A percentile compares a stretch with the other conserved stretches of the same genome.
phyloP scores from a whole-genome alignment of 345 rosid genomes.

The Eutrema yunnanense region DNA sequence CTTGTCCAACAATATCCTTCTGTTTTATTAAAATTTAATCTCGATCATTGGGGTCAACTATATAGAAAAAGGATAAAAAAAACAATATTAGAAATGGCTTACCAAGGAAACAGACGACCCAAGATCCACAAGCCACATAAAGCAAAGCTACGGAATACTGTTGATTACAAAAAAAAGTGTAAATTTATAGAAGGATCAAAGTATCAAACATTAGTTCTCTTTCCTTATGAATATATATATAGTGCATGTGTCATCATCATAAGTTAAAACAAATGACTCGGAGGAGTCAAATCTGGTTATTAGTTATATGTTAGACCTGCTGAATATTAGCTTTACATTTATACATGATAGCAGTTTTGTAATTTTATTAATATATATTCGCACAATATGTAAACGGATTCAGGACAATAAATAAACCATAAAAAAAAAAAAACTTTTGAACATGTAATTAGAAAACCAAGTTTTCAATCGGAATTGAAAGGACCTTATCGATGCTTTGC shows the following conservation, averaged over 20 bases:
- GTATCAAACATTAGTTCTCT: neutral
- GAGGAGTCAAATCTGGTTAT: neutral
- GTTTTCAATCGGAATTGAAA: neutral
- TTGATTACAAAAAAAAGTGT: neutral
- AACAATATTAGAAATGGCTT: neutral
- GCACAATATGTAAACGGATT: constrained; percentile 1
- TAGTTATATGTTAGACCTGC: neutral
- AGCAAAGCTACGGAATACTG: constrained; percentile 69
- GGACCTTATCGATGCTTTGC: constrained; percentile 46
- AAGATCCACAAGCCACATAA: constrained; percentile 66
- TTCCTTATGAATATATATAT: neutral
- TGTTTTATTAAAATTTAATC: constrained; percentile 3
- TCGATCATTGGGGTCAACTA: neutral
- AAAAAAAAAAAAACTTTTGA: neutral
- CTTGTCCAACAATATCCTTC: constrained; percentile 93
- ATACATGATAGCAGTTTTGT: neutral
- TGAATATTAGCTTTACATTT: neutral
- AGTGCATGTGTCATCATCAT: neutral
- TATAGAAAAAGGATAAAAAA: neutral
- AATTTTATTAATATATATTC: neutral
- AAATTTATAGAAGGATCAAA: too few relatives aligned
- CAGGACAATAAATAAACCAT: neutral
- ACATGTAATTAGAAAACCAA: neutral
- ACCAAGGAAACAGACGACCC: constrained; percentile 81
- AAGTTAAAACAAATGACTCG: neutral